Percentiles rank a stretch among this genome's conserved stretches.
phyloP scores from a whole-genome alignment of 1,139 yeast genomes.

The Pichia terricola region DNA sequence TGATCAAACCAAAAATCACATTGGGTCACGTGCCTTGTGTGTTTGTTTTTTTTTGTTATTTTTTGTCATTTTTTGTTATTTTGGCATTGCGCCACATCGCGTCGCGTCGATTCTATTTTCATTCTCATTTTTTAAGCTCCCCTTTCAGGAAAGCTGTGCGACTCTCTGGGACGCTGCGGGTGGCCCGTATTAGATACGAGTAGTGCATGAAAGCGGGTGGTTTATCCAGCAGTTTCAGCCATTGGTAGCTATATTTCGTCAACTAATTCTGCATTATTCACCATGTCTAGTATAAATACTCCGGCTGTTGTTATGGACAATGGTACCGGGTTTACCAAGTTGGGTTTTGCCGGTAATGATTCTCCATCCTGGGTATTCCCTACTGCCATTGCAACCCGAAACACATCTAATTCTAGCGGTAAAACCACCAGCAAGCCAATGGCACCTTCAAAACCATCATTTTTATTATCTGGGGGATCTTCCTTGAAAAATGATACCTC shows the following conservation, averaged over 20 bases:
- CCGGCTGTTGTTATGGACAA: conserved; percentile 94
- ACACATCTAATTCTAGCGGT: conserved; percentile 28
- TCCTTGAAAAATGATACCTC: not conserved
- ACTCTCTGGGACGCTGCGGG: too few relatives aligned
- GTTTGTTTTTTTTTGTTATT: too few relatives aligned
- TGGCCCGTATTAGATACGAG: too few relatives aligned
- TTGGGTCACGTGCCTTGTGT: too few relatives aligned
- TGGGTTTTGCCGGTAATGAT: conserved; percentile 98
- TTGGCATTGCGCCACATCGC: too few relatives aligned
- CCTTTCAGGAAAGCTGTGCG: too few relatives aligned
- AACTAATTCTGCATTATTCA: conserved; percentile 6
- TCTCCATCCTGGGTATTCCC: conserved; percentile 97
- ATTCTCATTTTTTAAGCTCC: too few relatives aligned
- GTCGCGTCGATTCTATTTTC: too few relatives aligned
- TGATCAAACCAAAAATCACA: too few relatives aligned
- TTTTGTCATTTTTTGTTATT: too few relatives aligned
- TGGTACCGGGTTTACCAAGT: conserved; percentile 96
- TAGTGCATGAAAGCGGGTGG: too few relatives aligned
- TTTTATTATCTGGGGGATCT: conserved; percentile 14
- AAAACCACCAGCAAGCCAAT: conserved; percentile 22
- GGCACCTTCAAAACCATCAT: conserved; percentile 25
- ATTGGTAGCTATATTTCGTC: not conserved
- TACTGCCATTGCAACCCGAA: conserved; percentile 87
- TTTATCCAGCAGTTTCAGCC: too few relatives aligned
- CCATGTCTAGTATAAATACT: conserved; percentile 55